These are phyloP conservation scores for Fusarium gaditjirri DNA, from an alignment of 2,329 filamentous ascomycete species.

Conservation along the genomic window DNA sequence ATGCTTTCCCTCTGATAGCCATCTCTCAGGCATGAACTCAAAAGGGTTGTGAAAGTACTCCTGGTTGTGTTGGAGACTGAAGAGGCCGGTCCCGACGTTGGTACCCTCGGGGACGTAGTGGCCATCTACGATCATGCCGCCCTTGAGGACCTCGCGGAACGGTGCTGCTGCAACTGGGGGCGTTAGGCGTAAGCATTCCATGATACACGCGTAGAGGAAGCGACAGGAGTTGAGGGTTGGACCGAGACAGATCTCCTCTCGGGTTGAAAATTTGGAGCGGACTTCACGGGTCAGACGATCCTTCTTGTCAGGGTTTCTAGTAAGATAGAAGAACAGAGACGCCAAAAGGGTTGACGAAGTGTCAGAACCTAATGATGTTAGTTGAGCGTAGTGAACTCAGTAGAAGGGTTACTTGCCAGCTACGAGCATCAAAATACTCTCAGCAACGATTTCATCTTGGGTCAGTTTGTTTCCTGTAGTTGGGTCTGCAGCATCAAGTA, in stretches of 20 bases:
- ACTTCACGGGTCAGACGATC: not conserved
- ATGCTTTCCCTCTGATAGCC: not conserved
- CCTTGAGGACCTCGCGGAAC: not conserved
- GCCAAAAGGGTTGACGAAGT: not conserved
- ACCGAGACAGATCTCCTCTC: not conserved
- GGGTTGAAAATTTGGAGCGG: not conserved
- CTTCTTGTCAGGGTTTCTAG: not conserved
- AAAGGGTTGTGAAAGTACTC: not conserved
- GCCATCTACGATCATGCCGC: not conserved
- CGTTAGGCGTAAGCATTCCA: not conserved
- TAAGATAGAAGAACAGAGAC: not conserved
- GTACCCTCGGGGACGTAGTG: not conserved
- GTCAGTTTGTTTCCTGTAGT: conserved; percentile 1
- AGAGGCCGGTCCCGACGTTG: not conserved
- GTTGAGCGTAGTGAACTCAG: too few species aligned
- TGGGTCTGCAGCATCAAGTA: not conserved
- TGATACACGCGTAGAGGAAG: not conserved
- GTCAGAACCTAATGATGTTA: not conserved
- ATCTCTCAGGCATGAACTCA: not conserved
- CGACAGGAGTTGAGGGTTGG: not conserved
- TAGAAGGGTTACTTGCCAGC: not conserved
- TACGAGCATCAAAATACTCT: conserved; percentile 5
- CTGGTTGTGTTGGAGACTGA: not conserved
- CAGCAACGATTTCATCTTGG: not conserved
- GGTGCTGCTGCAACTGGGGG: not conserved